phyloP scores from a whole-genome alignment of 257 asterid species.

The Mentha longifolia region DNA sequence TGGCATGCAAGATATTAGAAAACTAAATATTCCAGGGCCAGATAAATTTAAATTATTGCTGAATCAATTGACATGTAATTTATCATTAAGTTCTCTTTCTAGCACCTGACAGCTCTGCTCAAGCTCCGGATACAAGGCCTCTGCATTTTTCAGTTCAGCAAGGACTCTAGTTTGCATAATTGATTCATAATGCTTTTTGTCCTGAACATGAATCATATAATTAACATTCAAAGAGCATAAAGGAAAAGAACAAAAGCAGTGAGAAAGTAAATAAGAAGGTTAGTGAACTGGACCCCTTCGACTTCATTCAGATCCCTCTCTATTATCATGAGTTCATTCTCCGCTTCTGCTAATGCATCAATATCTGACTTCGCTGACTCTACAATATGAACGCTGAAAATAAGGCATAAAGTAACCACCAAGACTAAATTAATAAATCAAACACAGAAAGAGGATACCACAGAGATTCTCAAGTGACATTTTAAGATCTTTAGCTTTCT shows the following conservation, averaged over 20 bases:
- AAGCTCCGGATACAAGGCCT: conserved; percentile 57
- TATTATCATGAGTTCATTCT: conserved; percentile 55
- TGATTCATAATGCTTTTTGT: conserved; percentile 61
- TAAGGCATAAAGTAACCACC: conserved; percentile 31
- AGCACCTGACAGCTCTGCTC: conserved; percentile 71
- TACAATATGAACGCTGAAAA: conserved; percentile 36
- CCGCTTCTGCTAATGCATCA: conserved; percentile 74
- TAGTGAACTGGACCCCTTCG: conserved; percentile 50
- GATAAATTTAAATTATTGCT: conserved; percentile 23
- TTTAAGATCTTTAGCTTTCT: conserved; percentile 53
- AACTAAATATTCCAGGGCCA: background rate
- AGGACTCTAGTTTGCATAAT: conserved; percentile 59
- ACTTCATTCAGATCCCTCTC: conserved; percentile 58
- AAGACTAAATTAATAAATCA: conserved; percentile 23
- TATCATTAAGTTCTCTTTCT: conserved; percentile 28
- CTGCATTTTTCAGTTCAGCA: conserved; percentile 55
- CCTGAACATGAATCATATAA: conserved; percentile 48
- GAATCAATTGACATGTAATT: background rate
- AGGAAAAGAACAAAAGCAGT: conserved; percentile 19
- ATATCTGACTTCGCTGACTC: conserved; percentile 73
- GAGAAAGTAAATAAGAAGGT: conserved; percentile 29
- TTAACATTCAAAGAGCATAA: conserved; percentile 9
- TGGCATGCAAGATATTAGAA: background rate
- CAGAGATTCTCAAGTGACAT: conserved; percentile 55
- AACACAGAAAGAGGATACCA: conserved; percentile 56